phyloP scores from a whole-genome alignment of 352 stramenopile genomes.

The Thraustochytrium sp. region DNA sequence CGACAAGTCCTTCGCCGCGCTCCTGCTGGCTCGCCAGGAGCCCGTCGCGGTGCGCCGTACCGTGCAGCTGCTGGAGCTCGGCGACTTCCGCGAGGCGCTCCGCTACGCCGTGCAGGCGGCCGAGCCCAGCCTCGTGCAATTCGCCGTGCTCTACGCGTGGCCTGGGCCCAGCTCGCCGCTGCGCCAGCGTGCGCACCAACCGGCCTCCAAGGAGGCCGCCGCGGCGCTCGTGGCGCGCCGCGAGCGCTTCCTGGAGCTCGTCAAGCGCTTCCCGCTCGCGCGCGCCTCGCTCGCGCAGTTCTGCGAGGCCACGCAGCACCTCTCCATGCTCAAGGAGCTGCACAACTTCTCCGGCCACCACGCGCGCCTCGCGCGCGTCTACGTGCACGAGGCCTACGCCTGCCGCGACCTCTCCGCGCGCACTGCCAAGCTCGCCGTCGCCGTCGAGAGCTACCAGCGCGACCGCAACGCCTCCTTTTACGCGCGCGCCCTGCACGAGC shows the following conservation, averaged over 20 bases:
- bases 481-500: neutral
- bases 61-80: constrained; percentile 5
- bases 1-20: neutral
- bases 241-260: neutral
- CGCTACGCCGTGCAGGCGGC: constrained; percentile 13
- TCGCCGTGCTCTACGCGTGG: neutral
- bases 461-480: neutral
- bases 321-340: constrained; percentile 6
- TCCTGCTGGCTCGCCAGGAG: neutral
- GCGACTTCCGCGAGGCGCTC: neutral
- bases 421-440: neutral
- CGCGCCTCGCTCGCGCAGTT: neutral
- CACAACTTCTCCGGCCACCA: neutral
- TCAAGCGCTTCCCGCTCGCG: neutral
- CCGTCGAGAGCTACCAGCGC: neutral
- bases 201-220: neutral
- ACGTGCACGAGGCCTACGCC: neutral
- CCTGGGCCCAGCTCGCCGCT: neutral
- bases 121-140: neutral
- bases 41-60: neutral
- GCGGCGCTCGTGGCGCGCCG: neutral
- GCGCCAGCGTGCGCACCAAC: neutral
- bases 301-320: neutral
- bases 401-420: neutral
- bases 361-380: neutral